Base-by-base conservation (phyloP, 1,284 basidiomycete genomes). In the Austropuccinia psidii region DNA sequence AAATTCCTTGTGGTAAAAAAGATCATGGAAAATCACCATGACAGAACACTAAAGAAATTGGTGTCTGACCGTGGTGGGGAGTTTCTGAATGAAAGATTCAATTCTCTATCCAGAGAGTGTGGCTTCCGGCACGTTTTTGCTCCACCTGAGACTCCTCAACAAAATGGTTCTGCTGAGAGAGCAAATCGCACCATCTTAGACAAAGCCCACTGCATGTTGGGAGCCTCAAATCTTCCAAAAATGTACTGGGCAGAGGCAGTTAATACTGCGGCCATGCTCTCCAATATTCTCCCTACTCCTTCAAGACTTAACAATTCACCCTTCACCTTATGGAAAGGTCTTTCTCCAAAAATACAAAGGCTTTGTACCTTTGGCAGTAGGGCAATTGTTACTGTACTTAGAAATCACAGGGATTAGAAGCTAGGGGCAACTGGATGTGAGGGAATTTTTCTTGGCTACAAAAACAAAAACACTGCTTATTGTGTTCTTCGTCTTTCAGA, bases 231-330 rank as follows among this genome's bases (percentile, higher is more conserved):
- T 8, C 76, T 83, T 0, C 81, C 79, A 4, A 73, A 68, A 52
- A 75, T 52, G 29, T 79, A 81, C 6, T 83, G 82, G 82, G 78
- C 77, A 0, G 79, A 82, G 64, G 80, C 79, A 0, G 68, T 78
- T 24, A 52, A 74, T 2, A 78, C 81, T 64, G 76, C 75, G 13
- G 73, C 77, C 8, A 83, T 79, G 78, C 24, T 84, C 1, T 76
- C 77, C 43, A 83, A 83, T 69, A 76, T 79, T 0, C 77, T 79
- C 0, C 75, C 79, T n/a, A n/a, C n/a, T n/a, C n/a, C n/a, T n/a
- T n/a, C n/a, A n/a, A n/a, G n/a, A n/a, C n/a, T n/a, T n/a, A n/a
- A n/a, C n/a, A n/a, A n/a, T n/a, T n/a, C n/a, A n/a, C n/a, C n/a
- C n/a, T n/a, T n/a, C n/a, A n/a, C n/a, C n/a, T n/a, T n/a, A n/a